Base-by-base conservation (phyloP, 2,329 filamentous ascomycete species). In the Achaetomium macrosporum region DNA sequence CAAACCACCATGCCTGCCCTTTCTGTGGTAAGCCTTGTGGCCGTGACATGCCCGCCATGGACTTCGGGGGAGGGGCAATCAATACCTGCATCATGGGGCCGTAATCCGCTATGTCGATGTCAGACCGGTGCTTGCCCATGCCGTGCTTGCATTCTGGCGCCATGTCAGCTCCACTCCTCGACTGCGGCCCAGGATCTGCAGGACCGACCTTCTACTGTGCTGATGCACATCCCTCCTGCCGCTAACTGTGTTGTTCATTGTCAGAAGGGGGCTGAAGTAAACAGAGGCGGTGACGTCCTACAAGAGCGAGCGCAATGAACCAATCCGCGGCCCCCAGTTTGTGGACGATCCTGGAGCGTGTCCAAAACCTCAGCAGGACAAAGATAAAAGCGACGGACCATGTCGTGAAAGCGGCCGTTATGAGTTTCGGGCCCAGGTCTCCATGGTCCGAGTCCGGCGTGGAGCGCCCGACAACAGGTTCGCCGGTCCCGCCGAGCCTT, bases 341-440 rank as follows among this genome's bases (percentile, higher is more conserved):
- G 50, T 64, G 67, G 8, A 70, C 65, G 50, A 72, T 60, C 19
- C 61, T 60, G 11, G 61, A 55, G 48, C 70, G 62, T 9, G 71
- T 72, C 50, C 67, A 73, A 41, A 73, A 64, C 6, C 71, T 67
- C 37, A 69, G 40, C 2, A 58, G 51, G 13, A 71, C 66, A 36
- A 71, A 64, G 1, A 66, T 33, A 16, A 63, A 64, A 2, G 69
- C 65, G 17, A 72, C 56, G 2, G 56, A n/a, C 55, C 59, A 61
- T 2, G 59, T 62, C n/a, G 53, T 40, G 17, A 57, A 56, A 1
- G 57, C 47, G 25, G 57, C 55, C 1, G 51, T 60, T 15, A 63
- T 45, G 16, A 67, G 56, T 37, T 51, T 55, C 15, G 58, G 57
- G 5, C 56, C 51, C 16, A 15, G 15, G 35, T 54, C 44, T 15